These are phyloP conservation scores for Fusarium siculi DNA, from an alignment of 2,329 filamentous ascomycete species.

Conservation along the genomic window DNA sequence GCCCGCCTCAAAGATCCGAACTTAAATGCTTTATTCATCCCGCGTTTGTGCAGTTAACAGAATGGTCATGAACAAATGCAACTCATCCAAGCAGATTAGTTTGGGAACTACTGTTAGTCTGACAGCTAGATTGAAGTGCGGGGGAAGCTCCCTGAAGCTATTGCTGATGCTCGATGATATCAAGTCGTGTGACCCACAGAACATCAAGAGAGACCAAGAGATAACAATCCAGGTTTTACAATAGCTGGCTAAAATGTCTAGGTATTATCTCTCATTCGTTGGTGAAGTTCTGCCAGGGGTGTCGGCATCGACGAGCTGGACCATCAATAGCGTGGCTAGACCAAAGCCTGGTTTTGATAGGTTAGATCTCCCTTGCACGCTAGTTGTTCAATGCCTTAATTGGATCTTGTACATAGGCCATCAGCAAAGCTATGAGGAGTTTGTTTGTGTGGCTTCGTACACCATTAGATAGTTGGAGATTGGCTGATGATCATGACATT, in stretches of 20 bases:
- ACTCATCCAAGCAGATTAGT: background rate
- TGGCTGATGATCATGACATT: background rate
- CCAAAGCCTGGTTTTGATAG: background rate
- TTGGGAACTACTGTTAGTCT: background rate
- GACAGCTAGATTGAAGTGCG: background rate
- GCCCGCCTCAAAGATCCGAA: background rate
- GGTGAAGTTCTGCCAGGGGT: background rate
- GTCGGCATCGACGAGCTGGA: background rate
- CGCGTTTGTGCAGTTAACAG: background rate
- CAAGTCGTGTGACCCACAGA: background rate
- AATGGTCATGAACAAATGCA: background rate
- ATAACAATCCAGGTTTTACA: background rate
- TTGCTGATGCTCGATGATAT: background rate
- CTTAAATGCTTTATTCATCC: background rate
- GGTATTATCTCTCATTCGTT: background rate
- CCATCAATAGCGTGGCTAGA: background rate
- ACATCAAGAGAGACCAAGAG: too few relatives aligned
- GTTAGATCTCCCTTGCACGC: background rate
- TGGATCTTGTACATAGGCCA: background rate
- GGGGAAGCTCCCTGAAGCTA: background rate
- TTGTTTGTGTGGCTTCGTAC: background rate
- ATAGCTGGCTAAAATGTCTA: background rate
- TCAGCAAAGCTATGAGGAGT: background rate
- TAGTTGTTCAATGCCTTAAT: background rate
- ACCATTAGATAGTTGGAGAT: background rate